Evolutionary conservation across 2,329 filamentous ascomycete genomes (phyloP).

Genomic region (Talaromyces pinophilus): DNA sequence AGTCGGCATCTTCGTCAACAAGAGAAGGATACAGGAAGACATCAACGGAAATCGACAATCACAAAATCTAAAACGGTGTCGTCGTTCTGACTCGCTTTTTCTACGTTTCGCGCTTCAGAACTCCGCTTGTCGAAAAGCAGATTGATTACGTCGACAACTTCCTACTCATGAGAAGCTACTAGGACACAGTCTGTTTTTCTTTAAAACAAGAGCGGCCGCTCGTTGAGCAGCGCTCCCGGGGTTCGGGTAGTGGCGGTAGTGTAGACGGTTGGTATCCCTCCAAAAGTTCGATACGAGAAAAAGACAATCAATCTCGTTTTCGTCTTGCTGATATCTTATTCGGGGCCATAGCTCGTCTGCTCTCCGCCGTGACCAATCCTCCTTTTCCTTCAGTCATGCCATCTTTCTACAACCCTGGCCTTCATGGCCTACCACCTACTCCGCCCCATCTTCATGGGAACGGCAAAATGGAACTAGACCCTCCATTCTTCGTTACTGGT

Average conservation of each 20-base stretch:
- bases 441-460: conserved; percentile 43
- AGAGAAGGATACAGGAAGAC: neutral
- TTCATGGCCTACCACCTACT: conserved; percentile 46
- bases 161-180: conserved; percentile 44
- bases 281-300: conserved; percentile 11
- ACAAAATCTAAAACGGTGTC: neutral
- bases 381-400: conserved; percentile 38
- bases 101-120: neutral
- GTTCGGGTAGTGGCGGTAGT: conserved; percentile 42
- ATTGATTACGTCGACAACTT: conserved; percentile 25
- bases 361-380: conserved; percentile 38
- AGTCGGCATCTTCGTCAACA: neutral
- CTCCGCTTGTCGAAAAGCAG: conserved; percentile 22
- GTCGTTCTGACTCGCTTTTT: neutral
- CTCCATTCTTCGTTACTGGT: conserved; percentile 42
- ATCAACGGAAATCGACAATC: neutral
- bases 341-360: conserved; percentile 37
- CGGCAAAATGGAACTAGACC: conserved; percentile 42
- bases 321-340: conserved; percentile 28
- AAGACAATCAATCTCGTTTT: conserved; percentile 4
- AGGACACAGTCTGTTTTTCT: conserved; percentile 34
- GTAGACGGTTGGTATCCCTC: conserved; percentile 44
- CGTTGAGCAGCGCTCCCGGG: conserved; percentile 41
- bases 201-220: conserved; percentile 42
- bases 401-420: conserved; percentile 45